Conservation (phyloP, 495 filamentous ascomycete species). For the Aspergillus indologenus region DNA sequence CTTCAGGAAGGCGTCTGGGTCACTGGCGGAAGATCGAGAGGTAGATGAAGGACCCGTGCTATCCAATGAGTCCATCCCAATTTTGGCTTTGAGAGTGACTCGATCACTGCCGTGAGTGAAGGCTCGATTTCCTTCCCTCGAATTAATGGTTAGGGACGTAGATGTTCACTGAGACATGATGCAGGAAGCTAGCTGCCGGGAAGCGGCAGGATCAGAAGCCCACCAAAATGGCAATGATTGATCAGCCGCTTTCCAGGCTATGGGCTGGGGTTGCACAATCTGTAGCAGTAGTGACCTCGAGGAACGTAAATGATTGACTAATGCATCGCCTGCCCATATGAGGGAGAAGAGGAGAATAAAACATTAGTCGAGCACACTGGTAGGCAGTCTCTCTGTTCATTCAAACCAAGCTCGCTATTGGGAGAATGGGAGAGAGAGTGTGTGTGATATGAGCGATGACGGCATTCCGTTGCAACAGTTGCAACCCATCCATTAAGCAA, state of each 20-base stretch:
- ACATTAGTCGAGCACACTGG: background rate
- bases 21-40: no score
- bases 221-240: constrained; percentile 16
- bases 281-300: background rate
- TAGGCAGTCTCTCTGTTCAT: constrained; percentile 30
- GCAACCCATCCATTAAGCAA: constrained; percentile 1
- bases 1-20: background rate
- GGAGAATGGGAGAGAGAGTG: no score
- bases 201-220: constrained; percentile 20
- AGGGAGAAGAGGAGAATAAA: constrained; percentile 7
- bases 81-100: constrained; percentile 7
- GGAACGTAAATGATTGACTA: background rate
- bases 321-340: background rate
- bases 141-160: background rate
- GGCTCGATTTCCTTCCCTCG: background rate
- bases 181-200: constrained; percentile 16
- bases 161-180: constrained; percentile 11
- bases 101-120: constrained; percentile 11
- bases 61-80: constrained; percentile 8
- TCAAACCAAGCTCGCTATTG: no score
- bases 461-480: constrained; percentile 11
- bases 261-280: constrained; percentile 19
- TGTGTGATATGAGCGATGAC: no score
- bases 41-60: background rate
- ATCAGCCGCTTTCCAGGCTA: constrained; percentile 14